Conservation (phyloP, 768 basidiomycete genomes). For the Lactarius tabidus region DNA sequence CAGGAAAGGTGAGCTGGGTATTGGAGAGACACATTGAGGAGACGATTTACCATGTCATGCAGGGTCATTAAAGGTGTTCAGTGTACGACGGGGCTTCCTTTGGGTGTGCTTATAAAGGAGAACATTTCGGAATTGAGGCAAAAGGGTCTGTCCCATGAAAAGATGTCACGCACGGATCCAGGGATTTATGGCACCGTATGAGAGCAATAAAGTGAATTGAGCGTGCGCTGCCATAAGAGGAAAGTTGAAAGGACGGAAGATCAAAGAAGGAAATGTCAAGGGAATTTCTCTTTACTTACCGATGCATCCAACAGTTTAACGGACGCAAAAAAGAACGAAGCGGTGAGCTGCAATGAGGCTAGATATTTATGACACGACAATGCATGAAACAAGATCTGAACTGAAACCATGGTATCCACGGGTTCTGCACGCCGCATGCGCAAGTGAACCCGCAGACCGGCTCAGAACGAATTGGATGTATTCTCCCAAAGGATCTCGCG, state of each 20-base stretch:
- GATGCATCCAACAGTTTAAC: constrained; percentile 24
- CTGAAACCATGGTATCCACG: constrained; percentile 26
- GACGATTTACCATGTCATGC: constrained; percentile 19
- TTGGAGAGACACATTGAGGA: constrained; percentile 9
- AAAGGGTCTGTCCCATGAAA: constrained; percentile 21
- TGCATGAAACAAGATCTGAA: constrained; percentile 25
- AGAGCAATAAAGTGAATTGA: constrained; percentile 25
- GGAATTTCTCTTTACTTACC: constrained; percentile 24
- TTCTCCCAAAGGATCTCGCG: constrained; percentile 18
- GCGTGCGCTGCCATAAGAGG: constrained; percentile 26
- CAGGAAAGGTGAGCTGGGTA: neutral
- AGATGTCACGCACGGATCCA: constrained; percentile 27
- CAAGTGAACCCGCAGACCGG: constrained; percentile 21
- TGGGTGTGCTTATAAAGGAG: constrained; percentile 25
- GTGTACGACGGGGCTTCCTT: constrained; percentile 12
- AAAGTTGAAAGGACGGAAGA: constrained; percentile 26
- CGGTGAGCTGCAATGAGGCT: constrained; percentile 25
- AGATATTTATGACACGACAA: constrained; percentile 27
- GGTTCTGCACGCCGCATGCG: constrained; percentile 19
- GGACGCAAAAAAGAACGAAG: constrained; percentile 24
- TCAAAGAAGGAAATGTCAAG: constrained; percentile 29
- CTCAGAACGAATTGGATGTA: constrained; percentile 17
- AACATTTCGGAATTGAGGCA: constrained; percentile 24
- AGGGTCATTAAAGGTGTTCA: constrained; percentile 20
- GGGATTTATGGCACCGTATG: constrained; percentile 27